phyloP scores from a whole-genome alignment of 2,329 filamentous ascomycete genomes.

The Trichoderma gracile region DNA sequence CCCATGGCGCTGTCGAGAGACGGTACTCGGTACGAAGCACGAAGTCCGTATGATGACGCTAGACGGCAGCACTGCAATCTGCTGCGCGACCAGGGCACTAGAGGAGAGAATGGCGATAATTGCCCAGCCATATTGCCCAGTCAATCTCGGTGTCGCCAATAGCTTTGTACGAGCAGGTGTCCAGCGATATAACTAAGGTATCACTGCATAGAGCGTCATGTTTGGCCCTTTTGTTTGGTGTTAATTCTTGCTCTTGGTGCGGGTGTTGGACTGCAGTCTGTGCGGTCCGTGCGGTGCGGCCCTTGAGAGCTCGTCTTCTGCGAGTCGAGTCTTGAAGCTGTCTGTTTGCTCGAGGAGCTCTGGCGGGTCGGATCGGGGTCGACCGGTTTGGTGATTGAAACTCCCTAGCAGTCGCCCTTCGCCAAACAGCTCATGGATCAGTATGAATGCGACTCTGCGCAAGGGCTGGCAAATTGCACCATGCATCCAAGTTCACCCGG shows the following conservation, averaged over 20 bases:
- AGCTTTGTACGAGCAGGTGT: background rate
- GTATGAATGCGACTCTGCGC: constrained; percentile 11
- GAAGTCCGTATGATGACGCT: too few relatives aligned
- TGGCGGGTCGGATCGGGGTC: background rate
- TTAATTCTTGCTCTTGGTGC: background rate
- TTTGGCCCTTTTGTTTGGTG: background rate
- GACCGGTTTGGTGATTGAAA: background rate
- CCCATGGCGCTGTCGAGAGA: constrained; percentile 8
- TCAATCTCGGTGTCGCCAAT: too few relatives aligned
- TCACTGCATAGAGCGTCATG: background rate
- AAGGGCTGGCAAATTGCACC: constrained; percentile 17
- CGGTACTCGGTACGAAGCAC: background rate
- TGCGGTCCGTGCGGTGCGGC: background rate
- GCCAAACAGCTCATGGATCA: background rate
- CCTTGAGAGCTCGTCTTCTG: background rate
- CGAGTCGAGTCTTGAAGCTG: background rate
- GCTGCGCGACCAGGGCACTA: background rate
- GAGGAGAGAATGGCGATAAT: constrained; percentile 3
- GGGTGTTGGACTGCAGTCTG: background rate
- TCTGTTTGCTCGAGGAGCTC: background rate
- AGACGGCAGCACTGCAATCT: constrained; percentile 23
- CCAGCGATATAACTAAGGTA: background rate
- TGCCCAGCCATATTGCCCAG: background rate
- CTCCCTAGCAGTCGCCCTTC: background rate
- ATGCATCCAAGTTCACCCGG: constrained; percentile 8